Evolutionary conservation across 371 early-diverging fungal species (phyloP).

Genomic region (Sporodiniella umbellata): DNA sequence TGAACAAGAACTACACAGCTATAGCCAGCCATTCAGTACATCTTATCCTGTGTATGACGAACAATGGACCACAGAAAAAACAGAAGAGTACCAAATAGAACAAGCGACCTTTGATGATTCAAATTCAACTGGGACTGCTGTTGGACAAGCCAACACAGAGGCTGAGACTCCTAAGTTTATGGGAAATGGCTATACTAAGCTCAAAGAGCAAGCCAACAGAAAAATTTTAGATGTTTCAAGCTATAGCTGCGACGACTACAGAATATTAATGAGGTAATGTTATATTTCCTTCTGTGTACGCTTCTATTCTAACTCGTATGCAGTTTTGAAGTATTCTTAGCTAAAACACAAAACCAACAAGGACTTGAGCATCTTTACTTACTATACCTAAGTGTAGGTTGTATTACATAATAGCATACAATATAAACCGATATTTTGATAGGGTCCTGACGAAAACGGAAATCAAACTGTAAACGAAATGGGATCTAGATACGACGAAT

Average conservation of each 20-base stretch:
- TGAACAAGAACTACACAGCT: slow-evolving; percentile 19
- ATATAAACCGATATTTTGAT: background rate
- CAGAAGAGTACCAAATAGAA: slow-evolving; percentile 3
- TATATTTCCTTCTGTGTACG: background rate
- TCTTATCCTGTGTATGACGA: slow-evolving; percentile 8
- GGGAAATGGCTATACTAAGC: slow-evolving; percentile 9
- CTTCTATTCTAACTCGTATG: background rate
- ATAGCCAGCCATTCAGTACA: background rate
- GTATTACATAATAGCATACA: background rate
- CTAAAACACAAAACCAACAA: slow-evolving; percentile 17
- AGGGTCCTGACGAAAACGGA: background rate
- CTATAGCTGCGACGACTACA: slow-evolving; percentile 21
- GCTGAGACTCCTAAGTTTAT: slow-evolving; percentile 1
- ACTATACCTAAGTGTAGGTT: slow-evolving; percentile 13
- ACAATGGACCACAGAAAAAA: slow-evolving; percentile 6
- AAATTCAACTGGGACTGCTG: slow-evolving; percentile 23
- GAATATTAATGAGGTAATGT: slow-evolving; percentile 25
- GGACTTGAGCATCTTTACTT: slow-evolving; percentile 22
- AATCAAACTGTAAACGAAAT: slow-evolving; percentile 6
- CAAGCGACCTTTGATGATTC: slow-evolving; percentile 15
- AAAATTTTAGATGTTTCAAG: slow-evolving; percentile 7
- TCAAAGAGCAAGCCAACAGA: slow-evolving; percentile 13
- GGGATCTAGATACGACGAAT: slow-evolving; percentile 8
- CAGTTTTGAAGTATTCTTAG: slow-evolving; percentile 23
- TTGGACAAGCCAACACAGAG: slow-evolving; percentile 4